Conservation (phyloP, 371 early-diverging fungal species). For the Mucor velutinosus region DNA sequence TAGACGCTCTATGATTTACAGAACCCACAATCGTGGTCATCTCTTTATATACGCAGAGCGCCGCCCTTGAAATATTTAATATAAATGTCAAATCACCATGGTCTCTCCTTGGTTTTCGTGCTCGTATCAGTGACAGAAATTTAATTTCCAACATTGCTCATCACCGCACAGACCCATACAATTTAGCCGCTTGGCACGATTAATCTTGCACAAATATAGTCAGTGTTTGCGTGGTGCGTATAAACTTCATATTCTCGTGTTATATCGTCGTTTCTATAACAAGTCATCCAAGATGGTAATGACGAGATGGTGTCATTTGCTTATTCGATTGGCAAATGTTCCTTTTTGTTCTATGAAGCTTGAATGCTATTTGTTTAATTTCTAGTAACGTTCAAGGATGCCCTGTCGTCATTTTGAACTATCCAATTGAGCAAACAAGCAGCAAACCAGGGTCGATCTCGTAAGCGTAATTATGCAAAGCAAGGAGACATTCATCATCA, state of each 20-base stretch:
- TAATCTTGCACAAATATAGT: neutral
- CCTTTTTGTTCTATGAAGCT: neutral
- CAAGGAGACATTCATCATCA: neutral
- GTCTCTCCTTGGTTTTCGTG: too few species aligned
- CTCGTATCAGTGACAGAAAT: neutral
- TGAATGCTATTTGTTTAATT: neutral
- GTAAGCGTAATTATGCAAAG: neutral
- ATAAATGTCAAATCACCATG: neutral
- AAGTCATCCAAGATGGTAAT: neutral
- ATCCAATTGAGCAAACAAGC: neutral
- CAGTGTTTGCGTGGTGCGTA: neutral
- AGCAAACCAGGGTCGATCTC: neutral
- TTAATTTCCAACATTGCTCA: neutral
- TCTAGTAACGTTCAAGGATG: neutral
- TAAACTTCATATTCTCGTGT: neutral
- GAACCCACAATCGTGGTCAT: neutral
- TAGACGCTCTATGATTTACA: neutral
- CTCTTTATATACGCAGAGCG: neutral
- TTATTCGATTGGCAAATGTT: neutral
- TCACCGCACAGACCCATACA: neutral
- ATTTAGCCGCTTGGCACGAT: neutral
- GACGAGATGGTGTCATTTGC: neutral
- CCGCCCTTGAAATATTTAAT: neutral
- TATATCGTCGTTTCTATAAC: too few species aligned
- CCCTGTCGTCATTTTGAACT: neutral